Evolutionary conservation across 306 rosid species (phyloP).

Genomic region (cucumber (Cucumis sativus)): Cucumber_9930_V3 NC_026656.2:1021501-1022000

Average conservation of each 20-base stretch:
- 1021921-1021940: too few relatives aligned
- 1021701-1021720: not conserved
- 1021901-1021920: too few relatives aligned
- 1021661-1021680: not conserved
- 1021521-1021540: not conserved
- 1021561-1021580: not conserved
- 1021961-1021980: too few relatives aligned
- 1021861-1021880: too few relatives aligned
- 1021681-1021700: constrained; percentile 4
- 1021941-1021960: too few relatives aligned
- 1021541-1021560: not conserved
- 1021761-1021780: not conserved
- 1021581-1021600: not conserved
- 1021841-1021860: too few relatives aligned
- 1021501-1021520: not conserved
- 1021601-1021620: not conserved
- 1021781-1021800: too few relatives aligned
- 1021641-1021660: not conserved
- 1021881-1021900: too few relatives aligned
- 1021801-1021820: too few relatives aligned
- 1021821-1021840: too few relatives aligned
- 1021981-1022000: too few relatives aligned
- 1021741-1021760: not conserved
- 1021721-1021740: not conserved
- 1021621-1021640: not conserved